These are phyloP conservation scores for Clitocybe nebularis DNA, from an alignment of 1,284 basidiomycete species.

Conservation along the genomic window DNA sequence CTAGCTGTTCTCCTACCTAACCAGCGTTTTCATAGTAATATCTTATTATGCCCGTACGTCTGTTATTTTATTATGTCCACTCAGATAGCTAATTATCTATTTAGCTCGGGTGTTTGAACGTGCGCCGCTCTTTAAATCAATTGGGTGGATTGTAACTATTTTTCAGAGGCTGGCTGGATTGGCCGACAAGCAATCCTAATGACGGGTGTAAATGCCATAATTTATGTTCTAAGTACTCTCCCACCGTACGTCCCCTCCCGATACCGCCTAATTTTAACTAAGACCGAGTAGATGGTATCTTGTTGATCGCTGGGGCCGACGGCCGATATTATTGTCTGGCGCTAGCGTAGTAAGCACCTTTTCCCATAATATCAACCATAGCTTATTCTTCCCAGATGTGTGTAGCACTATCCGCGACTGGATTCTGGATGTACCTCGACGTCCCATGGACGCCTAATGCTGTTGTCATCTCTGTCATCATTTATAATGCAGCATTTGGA, in stretches of 20 bases:
- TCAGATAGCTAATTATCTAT: conserved; percentile 8
- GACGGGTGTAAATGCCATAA: conserved; percentile 92
- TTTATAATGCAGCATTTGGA: conserved; percentile 94
- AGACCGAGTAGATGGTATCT: conserved; percentile 79
- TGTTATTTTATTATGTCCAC: conserved; percentile 7
- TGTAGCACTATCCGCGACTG: conserved; percentile 70
- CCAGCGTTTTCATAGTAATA: conserved; percentile 55
- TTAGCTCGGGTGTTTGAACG: conserved; percentile 84
- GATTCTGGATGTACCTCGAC: conserved; percentile 94
- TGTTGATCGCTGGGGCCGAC: conserved; percentile 89
- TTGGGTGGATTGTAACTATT: conserved; percentile 11
- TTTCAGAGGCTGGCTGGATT: conserved; percentile 89
- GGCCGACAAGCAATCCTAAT: conserved; percentile 98
- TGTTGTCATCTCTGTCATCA: conserved; percentile 88
- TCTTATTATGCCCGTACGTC: conserved; percentile 89
- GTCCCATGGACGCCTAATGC: conserved; percentile 81
- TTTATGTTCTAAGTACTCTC: conserved; percentile 84
- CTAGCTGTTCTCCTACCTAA: conserved; percentile 5
- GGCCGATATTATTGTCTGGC: conserved; percentile 86
- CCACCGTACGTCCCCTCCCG: conserved; percentile 57
- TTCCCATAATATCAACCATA: conserved; percentile 4
- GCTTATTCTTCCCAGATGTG: conserved; percentile 56
- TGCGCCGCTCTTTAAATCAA: conserved; percentile 26
- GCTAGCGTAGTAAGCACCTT: conserved; percentile 66
- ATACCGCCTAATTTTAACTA: not conserved